Percentiles rank a stretch among this genome's conserved stretches.
These are phyloP conservation scores for Hypoxylon sp. DNA, from an alignment of 2,329 filamentous ascomycete genomes.

Conservation along the genomic window DNA sequence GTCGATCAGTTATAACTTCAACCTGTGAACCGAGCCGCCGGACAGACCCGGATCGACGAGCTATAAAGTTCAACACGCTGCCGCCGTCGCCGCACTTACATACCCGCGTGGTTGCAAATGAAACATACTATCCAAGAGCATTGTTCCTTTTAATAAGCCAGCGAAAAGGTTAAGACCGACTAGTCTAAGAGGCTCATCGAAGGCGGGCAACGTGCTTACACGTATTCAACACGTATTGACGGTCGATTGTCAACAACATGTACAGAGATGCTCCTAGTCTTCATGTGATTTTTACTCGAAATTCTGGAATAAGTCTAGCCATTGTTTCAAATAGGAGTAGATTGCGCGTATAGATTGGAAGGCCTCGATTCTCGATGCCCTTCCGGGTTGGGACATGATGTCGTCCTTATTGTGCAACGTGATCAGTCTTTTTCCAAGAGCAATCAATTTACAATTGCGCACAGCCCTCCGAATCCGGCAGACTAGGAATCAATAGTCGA, in stretches of 20 bases:
- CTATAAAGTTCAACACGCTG: constrained; percentile 19
- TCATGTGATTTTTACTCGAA: constrained; percentile 5
- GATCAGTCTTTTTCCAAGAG: constrained; percentile 33
- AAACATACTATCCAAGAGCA: constrained; percentile 22
- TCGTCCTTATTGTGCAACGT: constrained; percentile 33
- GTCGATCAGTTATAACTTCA: constrained; percentile 31
- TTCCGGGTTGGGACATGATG: constrained; percentile 10
- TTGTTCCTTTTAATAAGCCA: constrained; percentile 9
- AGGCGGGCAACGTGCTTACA: not conserved
- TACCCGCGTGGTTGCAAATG: constrained; percentile 9
- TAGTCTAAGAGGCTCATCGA: constrained; percentile 16
- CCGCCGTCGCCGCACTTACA: constrained; percentile 9
- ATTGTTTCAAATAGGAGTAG: constrained; percentile 12
- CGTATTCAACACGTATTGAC: not conserved
- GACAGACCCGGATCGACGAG: constrained; percentile 39
- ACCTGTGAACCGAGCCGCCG: constrained; percentile 36
- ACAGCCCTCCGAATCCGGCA: constrained; percentile 17
- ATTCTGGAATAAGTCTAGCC: constrained; percentile 4
- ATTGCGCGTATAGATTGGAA: constrained; percentile 17
- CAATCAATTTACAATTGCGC: constrained; percentile 22
- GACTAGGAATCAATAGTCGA: constrained; percentile 19
- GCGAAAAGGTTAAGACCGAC: constrained; percentile 12
- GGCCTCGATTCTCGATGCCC: constrained; percentile 20
- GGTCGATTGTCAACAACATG: constrained; percentile 1
- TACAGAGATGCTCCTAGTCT: constrained; percentile 12